Evolutionary conservation across 75 land plant species (phyloP), one percentile per base, ranked within the genome.

Genomic region (Picea sitchensis): DNA sequence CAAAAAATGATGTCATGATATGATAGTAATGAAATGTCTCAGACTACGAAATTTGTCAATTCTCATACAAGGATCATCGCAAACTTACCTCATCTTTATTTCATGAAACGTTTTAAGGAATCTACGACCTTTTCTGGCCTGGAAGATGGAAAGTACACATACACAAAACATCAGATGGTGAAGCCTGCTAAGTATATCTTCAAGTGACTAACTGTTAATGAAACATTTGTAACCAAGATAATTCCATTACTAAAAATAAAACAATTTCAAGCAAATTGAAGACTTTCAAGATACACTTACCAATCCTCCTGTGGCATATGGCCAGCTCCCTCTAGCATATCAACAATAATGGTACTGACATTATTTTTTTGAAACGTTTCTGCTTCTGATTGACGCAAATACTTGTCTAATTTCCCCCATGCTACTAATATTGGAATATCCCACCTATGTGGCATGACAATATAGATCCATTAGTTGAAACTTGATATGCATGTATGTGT

Each of bases 231-330:
- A 59, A 41, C 51, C 14, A 5, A 23, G 14, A 14, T 26, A 38
- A 18, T 20, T 59, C 69, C 14, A 20, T 32, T 56, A 59, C 21
- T 30, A 14, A 1, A 1, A n/a, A 61, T 61, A 38, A 21, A 15
- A 7, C 41, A 51, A 8, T 54, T 62, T 18, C 20, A 54, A 78
- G 30, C 60, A n/a, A 44, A 71, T 15, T 65, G 11, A 58, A 14
- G 76, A 63, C 15, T n/a, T 61, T 54, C 34, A 79, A 26, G 60
- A 58, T 68, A 26, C 30, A 80, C 44, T 80, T 90, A 92, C 99
- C 99, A 97, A 80, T 97, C 99, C 87, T 97, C 99, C 64, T 97
- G 99, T 23, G 99, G 99, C 96, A 97, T 87, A 81, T 97, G 99
- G 31, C 99, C 99, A 62, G 94, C 98, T 23, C 98, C 99, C 79